Evolutionary conservation across 306 rosid genomes (phyloP), one percentile per base, ranked within the genome.

Genomic region (Astragalus membranaceus): DNA sequence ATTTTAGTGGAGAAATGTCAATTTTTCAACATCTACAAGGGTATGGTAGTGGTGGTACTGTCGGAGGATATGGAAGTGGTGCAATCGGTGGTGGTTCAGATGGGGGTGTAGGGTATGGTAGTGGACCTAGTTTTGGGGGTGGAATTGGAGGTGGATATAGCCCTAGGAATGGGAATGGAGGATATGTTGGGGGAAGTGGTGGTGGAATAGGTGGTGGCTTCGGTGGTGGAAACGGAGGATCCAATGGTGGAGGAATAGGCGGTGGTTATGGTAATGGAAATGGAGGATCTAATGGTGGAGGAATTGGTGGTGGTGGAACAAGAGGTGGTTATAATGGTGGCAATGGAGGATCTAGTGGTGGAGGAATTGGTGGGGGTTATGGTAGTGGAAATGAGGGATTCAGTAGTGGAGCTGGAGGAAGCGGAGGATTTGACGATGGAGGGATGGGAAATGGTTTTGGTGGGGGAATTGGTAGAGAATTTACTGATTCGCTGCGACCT

Each of bases 281-380:
- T 15, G 69, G 79, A 10, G 85, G 87, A 7, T 56, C 68, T 42
- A 82, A 84, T 3, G 73, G 85, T 7, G 85, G 86, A 29, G 68
- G 56, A 7, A 20, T 20, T 20, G 80, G 80, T 2, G 78, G 65
- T 5, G 75, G 82, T 11, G 48, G 71, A 0, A 63, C 37, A 5
- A 67, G 61, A 12, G 75, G 65, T 1, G 69, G 64, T 0, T 46
- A 8, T 29, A n/a, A 13, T 0, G 77, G 61, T 0, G 76, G 73
- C 0, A 70, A 53, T 1, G 26, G 37, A 26, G 61, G 15, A 10
- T 10, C 0, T 1, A 70, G 57, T 0, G 66, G 83, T 14, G 17
- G 3, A 35, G 39, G 39, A 6, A 9, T 26, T 6, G 72, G 76
- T 53, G 81, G 64, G 4, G 75, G 69, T 29, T 7, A 6, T 41